phyloP scores from a whole-genome alignment of 1,139 yeast species.

The Taphrina flavorubra region DNA sequence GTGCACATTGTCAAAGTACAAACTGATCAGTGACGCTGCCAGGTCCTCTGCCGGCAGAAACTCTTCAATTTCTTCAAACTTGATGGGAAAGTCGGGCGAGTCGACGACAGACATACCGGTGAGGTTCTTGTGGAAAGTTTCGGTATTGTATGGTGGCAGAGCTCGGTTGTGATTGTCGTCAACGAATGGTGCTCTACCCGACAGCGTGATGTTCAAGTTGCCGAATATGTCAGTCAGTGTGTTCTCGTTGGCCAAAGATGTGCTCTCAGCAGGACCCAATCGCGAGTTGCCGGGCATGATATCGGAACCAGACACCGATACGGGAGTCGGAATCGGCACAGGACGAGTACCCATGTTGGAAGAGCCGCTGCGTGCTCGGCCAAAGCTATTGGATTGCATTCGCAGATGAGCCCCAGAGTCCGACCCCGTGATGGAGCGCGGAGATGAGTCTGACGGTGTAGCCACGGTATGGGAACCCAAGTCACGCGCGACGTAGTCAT shows the following conservation, averaged over 20 bases:
- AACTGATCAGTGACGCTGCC: constrained; percentile 20
- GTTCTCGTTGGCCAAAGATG: constrained; percentile 13
- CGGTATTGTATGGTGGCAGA: constrained; percentile 10
- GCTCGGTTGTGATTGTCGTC: constrained; percentile 13
- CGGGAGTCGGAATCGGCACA: neutral
- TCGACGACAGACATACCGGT: neutral
- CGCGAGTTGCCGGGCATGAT: neutral
- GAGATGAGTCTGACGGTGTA: constrained; percentile 10
- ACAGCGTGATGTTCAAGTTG: constrained; percentile 9
- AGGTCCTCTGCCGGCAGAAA: constrained; percentile 33
- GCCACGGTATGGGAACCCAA: neutral
- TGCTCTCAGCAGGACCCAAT: constrained; percentile 5
- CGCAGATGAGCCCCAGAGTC: neutral
- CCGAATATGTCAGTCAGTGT: constrained; percentile 37
- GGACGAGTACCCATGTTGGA: constrained; percentile 10
- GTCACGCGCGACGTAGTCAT: neutral
- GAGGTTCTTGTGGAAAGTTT: constrained; percentile 13
- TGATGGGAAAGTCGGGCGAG: constrained; percentile 19
- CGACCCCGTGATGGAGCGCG: neutral
- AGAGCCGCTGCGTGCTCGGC: constrained; percentile 13
- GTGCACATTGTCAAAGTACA: constrained; percentile 33
- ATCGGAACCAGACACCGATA: neutral
- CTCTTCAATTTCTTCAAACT: constrained; percentile 23
- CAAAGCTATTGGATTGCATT: neutral
- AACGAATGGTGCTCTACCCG: constrained; percentile 21